Conservation (phyloP, 1,139 yeast species). For the Lodderomyces theae region DNA sequence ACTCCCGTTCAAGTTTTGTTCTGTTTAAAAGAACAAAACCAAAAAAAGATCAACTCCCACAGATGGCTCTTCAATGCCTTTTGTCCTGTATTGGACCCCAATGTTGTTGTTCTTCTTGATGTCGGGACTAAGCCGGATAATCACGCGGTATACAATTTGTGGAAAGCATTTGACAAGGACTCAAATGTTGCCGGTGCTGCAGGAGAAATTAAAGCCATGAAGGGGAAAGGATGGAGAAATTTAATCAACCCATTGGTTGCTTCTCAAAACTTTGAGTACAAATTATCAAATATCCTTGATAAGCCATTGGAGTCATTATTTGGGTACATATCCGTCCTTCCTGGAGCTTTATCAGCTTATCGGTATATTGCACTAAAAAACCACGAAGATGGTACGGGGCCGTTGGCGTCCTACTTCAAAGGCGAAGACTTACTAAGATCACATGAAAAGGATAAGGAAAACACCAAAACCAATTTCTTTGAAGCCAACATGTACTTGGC, state of each 20-base stretch:
- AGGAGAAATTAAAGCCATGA: constrained; percentile 93
- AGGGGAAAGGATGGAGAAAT: constrained; percentile 79
- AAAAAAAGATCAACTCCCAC: constrained; percentile 89
- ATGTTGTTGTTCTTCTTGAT: constrained; percentile 78
- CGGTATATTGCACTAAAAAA: constrained; percentile 84
- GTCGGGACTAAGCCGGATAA: constrained; percentile 91
- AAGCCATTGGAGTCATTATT: constrained; percentile 91
- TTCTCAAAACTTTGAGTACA: constrained; percentile 94
- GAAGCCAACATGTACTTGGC: constrained; percentile 97
- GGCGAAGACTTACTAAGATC: constrained; percentile 66
- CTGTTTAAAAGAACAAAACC: constrained; percentile 84
- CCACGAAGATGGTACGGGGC: constrained; percentile 90
- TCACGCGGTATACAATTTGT: constrained; percentile 81
- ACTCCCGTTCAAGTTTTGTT: constrained; percentile 92
- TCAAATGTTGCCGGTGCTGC: constrained; percentile 98
- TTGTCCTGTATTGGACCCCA: constrained; percentile 87
- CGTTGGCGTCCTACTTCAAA: constrained; percentile 80
- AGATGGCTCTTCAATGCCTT: constrained; percentile 93
- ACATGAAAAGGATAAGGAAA: constrained; percentile 26
- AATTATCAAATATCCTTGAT: constrained; percentile 91
- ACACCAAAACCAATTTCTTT: constrained; percentile 65
- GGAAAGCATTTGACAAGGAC: constrained; percentile 96
- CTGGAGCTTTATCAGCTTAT: constrained; percentile 96
- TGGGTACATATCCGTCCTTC: constrained; percentile 91
- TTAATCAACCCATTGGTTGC: constrained; percentile 90